A percentile compares a stretch with the other conserved stretches of the same genome.
Conservation (phyloP, 352 stramenopile genomes). For the Pythium myriotylum region DNA sequence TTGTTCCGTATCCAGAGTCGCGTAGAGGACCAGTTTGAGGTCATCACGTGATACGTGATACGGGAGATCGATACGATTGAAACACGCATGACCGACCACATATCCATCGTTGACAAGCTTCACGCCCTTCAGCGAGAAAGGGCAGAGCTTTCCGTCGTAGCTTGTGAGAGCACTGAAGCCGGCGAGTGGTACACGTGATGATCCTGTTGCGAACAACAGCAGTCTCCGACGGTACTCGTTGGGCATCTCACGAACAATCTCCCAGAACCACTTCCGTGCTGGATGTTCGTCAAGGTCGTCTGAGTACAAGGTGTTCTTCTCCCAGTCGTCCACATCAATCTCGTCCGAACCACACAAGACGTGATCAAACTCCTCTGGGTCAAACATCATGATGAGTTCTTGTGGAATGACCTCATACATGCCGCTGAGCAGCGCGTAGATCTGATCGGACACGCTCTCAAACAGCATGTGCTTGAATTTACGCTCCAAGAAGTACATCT, state of each 20-base stretch:
- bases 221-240: slow-evolving; percentile 75
- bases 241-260: slow-evolving; percentile 89
- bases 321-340: slow-evolving; percentile 97
- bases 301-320: slow-evolving; percentile 74
- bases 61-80: slow-evolving; percentile 92
- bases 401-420: slow-evolving; percentile 97
- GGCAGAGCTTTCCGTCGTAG: slow-evolving; percentile 74
- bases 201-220: slow-evolving; percentile 81
- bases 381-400: slow-evolving; percentile 94
- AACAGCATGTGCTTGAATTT: slow-evolving; percentile 69
- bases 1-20: slow-evolving; percentile 48
- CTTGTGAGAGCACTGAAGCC: slow-evolving; percentile 76
- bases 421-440: slow-evolving; percentile 83
- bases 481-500: slow-evolving; percentile 92
- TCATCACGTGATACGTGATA: slow-evolving; percentile 90
- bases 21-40: slow-evolving; percentile 50
- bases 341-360: slow-evolving; percentile 95
- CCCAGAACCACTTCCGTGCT: slow-evolving; percentile 93
- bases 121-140: slow-evolving; percentile 72
- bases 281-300: slow-evolving; percentile 44
- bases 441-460: slow-evolving; percentile 54
- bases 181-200: slow-evolving; percentile 70
- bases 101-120: slow-evolving; percentile 26
- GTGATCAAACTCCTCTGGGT: slow-evolving; percentile 97
- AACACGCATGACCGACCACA: slow-evolving; percentile 58